Percentiles rank a stretch among this genome's conserved stretches.
These are phyloP conservation scores for Arthroderma sp. DNA, from an alignment of 2,329 filamentous ascomycete species.

Conservation along the genomic window DNA sequence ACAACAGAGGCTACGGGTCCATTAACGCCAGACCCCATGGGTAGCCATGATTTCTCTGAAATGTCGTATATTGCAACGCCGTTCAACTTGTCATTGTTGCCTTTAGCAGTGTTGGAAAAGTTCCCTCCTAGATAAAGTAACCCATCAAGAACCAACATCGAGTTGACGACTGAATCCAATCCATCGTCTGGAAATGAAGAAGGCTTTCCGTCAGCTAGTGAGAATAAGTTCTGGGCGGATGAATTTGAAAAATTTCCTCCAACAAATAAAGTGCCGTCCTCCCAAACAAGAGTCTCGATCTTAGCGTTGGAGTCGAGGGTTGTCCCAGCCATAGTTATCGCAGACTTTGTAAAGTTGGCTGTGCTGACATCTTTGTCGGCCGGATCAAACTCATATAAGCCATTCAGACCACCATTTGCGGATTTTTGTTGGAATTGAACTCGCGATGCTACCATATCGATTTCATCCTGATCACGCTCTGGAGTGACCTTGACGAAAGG, in stretches of 20 bases:
- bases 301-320: conserved; percentile 54
- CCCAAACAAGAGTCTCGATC: conserved; percentile 55
- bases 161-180: conserved; percentile 63
- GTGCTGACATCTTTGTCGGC: conserved; percentile 43
- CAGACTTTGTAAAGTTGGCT: conserved; percentile 52
- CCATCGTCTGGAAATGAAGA: conserved; percentile 55
- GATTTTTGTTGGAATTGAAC: conserved; percentile 54
- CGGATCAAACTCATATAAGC: conserved; percentile 79
- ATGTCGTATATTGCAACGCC: conserved; percentile 67
- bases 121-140: conserved; percentile 69
- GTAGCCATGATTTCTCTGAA: conserved; percentile 54
- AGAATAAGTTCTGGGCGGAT: conserved; percentile 61
- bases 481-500: conserved; percentile 70
- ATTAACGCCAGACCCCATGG: conserved; percentile 76
- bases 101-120: conserved; percentile 61
- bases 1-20: conserved; percentile 64
- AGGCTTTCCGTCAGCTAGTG: conserved; percentile 51
- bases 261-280: conserved; percentile 55
- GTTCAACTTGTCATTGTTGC: conserved; percentile 50
- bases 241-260: conserved; percentile 71
- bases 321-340: conserved; percentile 62
- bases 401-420: conserved; percentile 70
- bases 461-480: conserved; percentile 42
- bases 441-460: conserved; percentile 80
- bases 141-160: conserved; percentile 54